Evolutionary conservation across 2,329 filamentous ascomycete genomes (phyloP), one percentile per base, ranked within the genome.

Genomic region (Balansia obtecta): DNA sequence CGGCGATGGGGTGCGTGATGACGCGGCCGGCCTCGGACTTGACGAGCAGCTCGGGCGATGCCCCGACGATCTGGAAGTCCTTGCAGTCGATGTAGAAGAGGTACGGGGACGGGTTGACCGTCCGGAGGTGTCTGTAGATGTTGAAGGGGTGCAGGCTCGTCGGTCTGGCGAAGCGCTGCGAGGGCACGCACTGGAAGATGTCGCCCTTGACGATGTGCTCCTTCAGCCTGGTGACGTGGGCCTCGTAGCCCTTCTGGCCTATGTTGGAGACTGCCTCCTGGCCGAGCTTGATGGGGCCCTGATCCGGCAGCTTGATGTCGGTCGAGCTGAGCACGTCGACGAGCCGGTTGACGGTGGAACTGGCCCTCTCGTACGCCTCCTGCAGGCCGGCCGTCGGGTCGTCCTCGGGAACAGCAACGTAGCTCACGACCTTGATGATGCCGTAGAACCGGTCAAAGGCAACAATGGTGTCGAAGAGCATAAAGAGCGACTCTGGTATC

Each of bases 181-280:
- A 96, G 1, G 93, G 93, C 15, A 98, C 93, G 1, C 89, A 88
- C 67, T 98, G 93, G 69, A 98, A 97, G 64, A 98, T 97, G 72
- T 97, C 89, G 58, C 93, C 93, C 55, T 80, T 77, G 59, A 81
- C 77, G 59, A 98, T 97, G 73, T 97, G 91, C 68, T 88, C 76
- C 73, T 97, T 97, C 53, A 98, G 75, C 45, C 71, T 74, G 22
- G 79, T 83, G 50, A 98, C 93, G 65, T 97, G 91, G n/a, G 70
- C 72, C 70, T 96, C 89, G 70, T 98, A 98, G 38, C 93, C 93
- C 43, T 77, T 74, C 54, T 79, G 85, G 18, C 93, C 93, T 58
- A 97, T 87, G 68, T 98, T 98, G 56, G 91, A 97, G 16, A 78
- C 86, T 67, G 93, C 95, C 60, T 91, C 76, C 60, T 89, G 82